Evolutionary conservation across 345 rosid species (phyloP).

Genomic region (Eucalyptus sp.): DNA sequence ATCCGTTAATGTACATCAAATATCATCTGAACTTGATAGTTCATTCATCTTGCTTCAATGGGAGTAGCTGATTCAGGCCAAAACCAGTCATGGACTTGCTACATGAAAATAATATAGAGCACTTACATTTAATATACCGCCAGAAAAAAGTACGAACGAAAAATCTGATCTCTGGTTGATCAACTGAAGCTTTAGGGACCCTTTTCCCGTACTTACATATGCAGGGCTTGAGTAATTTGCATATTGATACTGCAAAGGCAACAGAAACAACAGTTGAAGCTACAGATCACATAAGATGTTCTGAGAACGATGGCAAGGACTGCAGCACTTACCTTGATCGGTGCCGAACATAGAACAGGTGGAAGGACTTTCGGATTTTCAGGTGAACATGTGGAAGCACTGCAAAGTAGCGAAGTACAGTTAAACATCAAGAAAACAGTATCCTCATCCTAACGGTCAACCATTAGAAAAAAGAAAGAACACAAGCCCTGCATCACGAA

Average conservation of each 20-base stretch:
- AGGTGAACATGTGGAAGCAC: slow-evolving; percentile 46
- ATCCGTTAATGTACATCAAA: not conserved
- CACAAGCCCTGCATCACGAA: not conserved
- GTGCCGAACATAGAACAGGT: slow-evolving; percentile 76
- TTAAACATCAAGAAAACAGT: not conserved
- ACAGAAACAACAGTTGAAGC: not conserved
- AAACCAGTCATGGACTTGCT: not conserved
- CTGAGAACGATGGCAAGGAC: not conserved
- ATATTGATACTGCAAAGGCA: slow-evolving; percentile 48
- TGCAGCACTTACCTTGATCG: slow-evolving; percentile 53
- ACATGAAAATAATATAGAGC: not conserved
- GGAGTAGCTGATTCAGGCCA: not conserved
- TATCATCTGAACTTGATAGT: not conserved
- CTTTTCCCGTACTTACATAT: slow-evolving; percentile 50
- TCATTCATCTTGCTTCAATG: not conserved
- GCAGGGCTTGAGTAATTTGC: slow-evolving; percentile 28
- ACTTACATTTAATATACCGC: slow-evolving; percentile 40
- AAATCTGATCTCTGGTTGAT: slow-evolving; percentile 92
- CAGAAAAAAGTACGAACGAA: slow-evolving; percentile 68
- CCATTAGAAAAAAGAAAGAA: not conserved
- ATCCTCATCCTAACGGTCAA: not conserved
- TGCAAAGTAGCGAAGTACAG: slow-evolving; percentile 1
- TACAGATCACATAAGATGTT: not conserved
- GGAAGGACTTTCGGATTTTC: slow-evolving; percentile 29
- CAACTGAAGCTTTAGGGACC: slow-evolving; percentile 46